Conservation (phyloP, 768 basidiomycete genomes). For the Multifurca ochricompacta region DNA sequence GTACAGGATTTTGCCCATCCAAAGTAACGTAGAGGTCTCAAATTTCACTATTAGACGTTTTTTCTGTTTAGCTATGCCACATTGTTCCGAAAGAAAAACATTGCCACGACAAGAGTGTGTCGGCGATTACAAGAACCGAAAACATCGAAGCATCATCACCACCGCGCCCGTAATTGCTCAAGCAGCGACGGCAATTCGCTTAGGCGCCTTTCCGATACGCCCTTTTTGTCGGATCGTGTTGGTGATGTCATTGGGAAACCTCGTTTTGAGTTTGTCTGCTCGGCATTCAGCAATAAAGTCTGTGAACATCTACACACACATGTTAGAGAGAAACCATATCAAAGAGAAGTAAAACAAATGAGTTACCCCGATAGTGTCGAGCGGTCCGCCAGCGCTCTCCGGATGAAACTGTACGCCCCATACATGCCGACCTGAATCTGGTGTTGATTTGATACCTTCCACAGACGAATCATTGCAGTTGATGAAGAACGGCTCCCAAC, state of each 20-base stretch:
- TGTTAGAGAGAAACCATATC: background rate
- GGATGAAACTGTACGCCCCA: conserved; percentile 99
- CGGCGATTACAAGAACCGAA: too few species aligned
- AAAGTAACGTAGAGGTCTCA: too few species aligned
- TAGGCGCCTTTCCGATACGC: conserved; percentile 17
- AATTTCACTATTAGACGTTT: too few species aligned
- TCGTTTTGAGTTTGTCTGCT: conserved; percentile 38
- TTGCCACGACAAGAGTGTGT: too few species aligned
- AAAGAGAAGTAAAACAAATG: background rate
- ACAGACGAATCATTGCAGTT: conserved; percentile 99
- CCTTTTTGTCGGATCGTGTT: conserved; percentile 21
- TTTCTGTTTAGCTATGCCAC: too few species aligned
- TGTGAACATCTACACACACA: conserved; percentile 69
- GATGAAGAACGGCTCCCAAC: conserved; percentile 99
- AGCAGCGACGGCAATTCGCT: conserved; percentile 26
- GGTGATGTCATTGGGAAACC: conserved; percentile 18
- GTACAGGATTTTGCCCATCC: too few species aligned
- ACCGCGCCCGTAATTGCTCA: conserved; percentile 4
- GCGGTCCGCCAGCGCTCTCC: conserved; percentile 95
- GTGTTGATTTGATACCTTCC: conserved; percentile 95
- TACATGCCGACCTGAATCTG: conserved; percentile 79
- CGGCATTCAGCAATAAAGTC: conserved; percentile 84
- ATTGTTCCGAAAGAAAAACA: too few species aligned
- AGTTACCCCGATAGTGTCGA: conserved; percentile 91
- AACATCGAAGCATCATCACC: background rate